phyloP scores from a whole-genome alignment of 2,329 filamentous ascomycete species.

The Alternaria solani region DNA sequence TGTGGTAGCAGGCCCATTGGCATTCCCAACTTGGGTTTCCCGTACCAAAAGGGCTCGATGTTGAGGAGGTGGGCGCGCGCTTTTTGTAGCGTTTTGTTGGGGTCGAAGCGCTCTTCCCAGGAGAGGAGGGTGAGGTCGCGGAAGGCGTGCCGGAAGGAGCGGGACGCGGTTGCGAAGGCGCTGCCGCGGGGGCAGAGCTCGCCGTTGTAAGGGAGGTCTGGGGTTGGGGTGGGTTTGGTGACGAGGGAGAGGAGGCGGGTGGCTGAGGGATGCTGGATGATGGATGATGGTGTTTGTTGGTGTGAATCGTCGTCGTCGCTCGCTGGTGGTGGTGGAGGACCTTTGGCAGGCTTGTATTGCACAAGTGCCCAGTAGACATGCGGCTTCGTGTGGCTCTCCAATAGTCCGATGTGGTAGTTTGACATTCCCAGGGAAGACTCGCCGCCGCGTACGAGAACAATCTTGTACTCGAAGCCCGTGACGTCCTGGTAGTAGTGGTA shows the following conservation, averaged over 20 bases:
- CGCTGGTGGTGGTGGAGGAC: not conserved
- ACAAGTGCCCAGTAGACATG: constrained; percentile 42
- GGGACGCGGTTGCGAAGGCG: constrained; percentile 45
- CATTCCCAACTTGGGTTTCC: constrained; percentile 23
- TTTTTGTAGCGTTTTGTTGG: constrained; percentile 28
- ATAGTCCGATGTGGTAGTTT: constrained; percentile 54
- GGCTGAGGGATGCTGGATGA: constrained; percentile 10
- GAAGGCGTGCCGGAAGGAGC: constrained; percentile 52
- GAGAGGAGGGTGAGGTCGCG: constrained; percentile 49
- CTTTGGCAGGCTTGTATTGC: constrained; percentile 32
- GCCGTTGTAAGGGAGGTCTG: constrained; percentile 21
- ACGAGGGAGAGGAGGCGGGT: constrained; percentile 25
- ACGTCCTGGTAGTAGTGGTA: constrained; percentile 71
- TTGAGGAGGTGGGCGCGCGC: constrained; percentile 19
- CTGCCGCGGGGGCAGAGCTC: constrained; percentile 44
- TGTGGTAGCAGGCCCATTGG: constrained; percentile 18
- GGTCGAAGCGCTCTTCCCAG: constrained; percentile 54
- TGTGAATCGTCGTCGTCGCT: not conserved
- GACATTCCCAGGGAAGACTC: constrained; percentile 62
- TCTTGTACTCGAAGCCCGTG: constrained; percentile 69
- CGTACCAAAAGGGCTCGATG: constrained; percentile 43
- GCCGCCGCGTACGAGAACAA: constrained; percentile 66
- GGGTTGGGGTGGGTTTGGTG: constrained; percentile 5
- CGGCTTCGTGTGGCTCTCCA: constrained; percentile 44
- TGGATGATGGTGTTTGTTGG: not conserved